Evolutionary conservation across 257 asterid genomes (phyloP).

Genomic region (Nicotiana attenuata): DNA sequence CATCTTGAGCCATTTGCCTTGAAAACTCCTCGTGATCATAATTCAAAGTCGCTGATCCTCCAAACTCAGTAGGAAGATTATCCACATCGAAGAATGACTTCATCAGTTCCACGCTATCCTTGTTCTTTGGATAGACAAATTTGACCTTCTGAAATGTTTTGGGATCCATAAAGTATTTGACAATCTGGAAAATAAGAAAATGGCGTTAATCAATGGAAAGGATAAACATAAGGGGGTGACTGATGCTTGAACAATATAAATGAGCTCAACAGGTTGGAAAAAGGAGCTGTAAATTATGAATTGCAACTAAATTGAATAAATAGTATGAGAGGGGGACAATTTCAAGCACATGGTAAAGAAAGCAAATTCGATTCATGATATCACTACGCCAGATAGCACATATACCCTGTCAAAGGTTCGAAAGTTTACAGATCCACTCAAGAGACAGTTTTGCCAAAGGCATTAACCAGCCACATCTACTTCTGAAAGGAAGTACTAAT

Average conservation of each 20-base stretch:
- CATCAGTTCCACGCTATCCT: constrained; percentile 88
- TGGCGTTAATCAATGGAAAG: background rate
- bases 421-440: background rate
- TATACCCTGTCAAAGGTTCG: background rate
- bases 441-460: background rate
- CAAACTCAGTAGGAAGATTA: constrained; percentile 87
- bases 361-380: background rate
- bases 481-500: background rate
- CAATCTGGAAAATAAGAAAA: constrained; percentile 50
- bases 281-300: too few relatives aligned
- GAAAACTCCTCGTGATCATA: constrained; percentile 92
- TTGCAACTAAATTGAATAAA: background rate
- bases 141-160: constrained; percentile 92
- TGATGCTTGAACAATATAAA: background rate
- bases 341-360: background rate
- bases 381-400: background rate
- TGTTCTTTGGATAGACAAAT: constrained; percentile 86
- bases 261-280: too few relatives aligned
- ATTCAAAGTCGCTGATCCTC: constrained; percentile 77
- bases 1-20: constrained; percentile 74
- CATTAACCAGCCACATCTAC: background rate
- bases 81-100: constrained; percentile 66
- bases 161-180: constrained; percentile 78
- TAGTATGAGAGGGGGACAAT: background rate
- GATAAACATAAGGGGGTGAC: background rate